Percentiles rank a stretch among this genome's conserved stretches.
Conservation (phyloP, 2,329 filamentous ascomycete genomes). For the Nemania sp. region DNA sequence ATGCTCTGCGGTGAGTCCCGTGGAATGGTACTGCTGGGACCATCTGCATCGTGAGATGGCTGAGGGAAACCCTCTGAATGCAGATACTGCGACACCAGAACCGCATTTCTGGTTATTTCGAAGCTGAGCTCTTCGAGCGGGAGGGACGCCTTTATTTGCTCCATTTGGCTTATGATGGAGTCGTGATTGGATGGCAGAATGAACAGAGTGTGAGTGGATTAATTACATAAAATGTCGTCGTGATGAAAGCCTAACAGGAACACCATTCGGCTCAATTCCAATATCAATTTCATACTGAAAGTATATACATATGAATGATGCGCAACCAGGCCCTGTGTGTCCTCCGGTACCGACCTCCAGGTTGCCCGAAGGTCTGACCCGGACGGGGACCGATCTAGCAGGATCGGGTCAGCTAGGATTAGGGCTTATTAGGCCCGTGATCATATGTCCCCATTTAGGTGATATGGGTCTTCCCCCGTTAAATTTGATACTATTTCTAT, state of each 20-base stretch:
- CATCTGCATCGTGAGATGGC: slow-evolving; percentile 2
- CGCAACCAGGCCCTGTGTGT: not conserved
- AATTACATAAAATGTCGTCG: not conserved
- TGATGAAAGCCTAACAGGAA: not conserved
- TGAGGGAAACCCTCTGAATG: not conserved
- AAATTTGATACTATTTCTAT: not conserved
- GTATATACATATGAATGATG: not conserved
- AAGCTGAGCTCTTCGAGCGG: not conserved
- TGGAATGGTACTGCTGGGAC: slow-evolving; percentile 1
- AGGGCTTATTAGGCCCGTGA: not conserved
- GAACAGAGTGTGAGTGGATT: not conserved
- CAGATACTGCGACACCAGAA: not conserved
- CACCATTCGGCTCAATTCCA: not conserved
- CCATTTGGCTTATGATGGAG: not conserved
- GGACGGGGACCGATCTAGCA: not conserved
- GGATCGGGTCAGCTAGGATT: not conserved
- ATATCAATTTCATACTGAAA: not conserved
- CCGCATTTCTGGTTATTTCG: not conserved
- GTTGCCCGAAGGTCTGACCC: not conserved
- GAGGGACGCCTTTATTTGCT: not conserved
- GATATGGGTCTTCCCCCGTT: not conserved
- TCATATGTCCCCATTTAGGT: not conserved
- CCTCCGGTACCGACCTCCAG: not conserved
- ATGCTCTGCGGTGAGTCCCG: not conserved
- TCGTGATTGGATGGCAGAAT: not conserved